Evolutionary conservation across 2,329 filamentous ascomycete genomes (phyloP).

Genomic region (Periconia sp.): DNA sequence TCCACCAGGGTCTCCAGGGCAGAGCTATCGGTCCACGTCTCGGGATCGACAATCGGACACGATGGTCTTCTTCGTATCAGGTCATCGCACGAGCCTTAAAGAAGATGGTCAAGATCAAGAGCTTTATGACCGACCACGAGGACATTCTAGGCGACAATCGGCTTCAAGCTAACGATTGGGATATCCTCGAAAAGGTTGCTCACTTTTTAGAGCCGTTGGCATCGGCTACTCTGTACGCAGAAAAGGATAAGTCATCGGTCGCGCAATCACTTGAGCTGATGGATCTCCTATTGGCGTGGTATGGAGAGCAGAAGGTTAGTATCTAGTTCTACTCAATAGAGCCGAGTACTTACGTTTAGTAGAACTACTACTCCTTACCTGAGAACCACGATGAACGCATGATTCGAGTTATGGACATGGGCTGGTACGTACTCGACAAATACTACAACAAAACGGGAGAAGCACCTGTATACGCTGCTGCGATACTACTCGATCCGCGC

Average conservation of each 20-base stretch:
- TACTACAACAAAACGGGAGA: conserved; percentile 4
- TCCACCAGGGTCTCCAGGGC: background rate
- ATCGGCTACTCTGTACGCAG: conserved; percentile 4
- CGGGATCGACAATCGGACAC: conserved; percentile 5
- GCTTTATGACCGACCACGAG: conserved; percentile 4
- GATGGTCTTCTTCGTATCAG: conserved; percentile 5
- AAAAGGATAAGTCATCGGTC: conserved; percentile 6
- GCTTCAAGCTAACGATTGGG: conserved; percentile 1
- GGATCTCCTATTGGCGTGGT: conserved; percentile 1
- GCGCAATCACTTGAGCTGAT: conserved; percentile 1
- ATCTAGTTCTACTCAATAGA: background rate
- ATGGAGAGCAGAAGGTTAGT: conserved; percentile 6
- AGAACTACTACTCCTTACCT: conserved; percentile 1
- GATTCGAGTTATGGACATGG: conserved; percentile 4
- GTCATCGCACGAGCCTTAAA: conserved; percentile 5
- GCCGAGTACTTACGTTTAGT: conserved; percentile 1
- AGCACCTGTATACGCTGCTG: conserved; percentile 7
- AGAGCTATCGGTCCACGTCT: background rate
- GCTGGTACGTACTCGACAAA: conserved; percentile 9
- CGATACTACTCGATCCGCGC: conserved; percentile 6
- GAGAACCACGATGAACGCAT: conserved; percentile 4
- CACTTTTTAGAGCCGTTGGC: conserved; percentile 6
- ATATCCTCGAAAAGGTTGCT: conserved; percentile 3
- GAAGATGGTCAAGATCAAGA: conserved; percentile 2
- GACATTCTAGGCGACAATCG: background rate